Evolutionary conservation across 495 filamentous ascomycete genomes (phyloP), one percentile per base, ranked within the genome.

Genomic region (Neurospora sp.): DNA sequence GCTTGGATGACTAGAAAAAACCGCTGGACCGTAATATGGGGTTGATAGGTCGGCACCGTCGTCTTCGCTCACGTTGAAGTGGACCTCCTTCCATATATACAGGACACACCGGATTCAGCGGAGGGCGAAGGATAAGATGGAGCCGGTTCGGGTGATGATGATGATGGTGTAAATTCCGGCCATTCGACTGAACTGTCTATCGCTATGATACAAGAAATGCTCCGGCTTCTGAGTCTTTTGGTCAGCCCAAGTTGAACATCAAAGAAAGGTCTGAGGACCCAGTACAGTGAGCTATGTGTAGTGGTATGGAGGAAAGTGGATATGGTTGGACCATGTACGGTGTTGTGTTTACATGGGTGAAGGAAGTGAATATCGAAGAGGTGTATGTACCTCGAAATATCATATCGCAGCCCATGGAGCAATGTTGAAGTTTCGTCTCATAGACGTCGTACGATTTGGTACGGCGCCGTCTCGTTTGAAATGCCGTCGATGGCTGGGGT

Each of bases 41-140:
- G 74, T 74, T 66, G 53, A 66, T 37, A 37, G 53, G 31, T 66
- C 31, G 53, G 53, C 22, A 66, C 53, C 53, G 27, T 31, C 73
- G 75, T 73, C 70, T 71, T 70, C 40, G 71, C 27, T 76, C 71
- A 76, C 76, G 75, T 39, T 70, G 68, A 46, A 75, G 75, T 78
- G 71, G 73, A 46, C 73, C 70, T 74, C 69, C 69, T 72, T 74
- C 75, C 76, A 78, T 78, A 69, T 53, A 66, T 66, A 66, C 53
- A 37, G 53, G 53, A 16, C 27, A 66, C 12, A 18, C 53, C 53
- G 53, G 53, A 35, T 66, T 66, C 27, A 66, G 27, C 27, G 27
- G 53, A 66, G 27, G 53, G 27, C 14, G 14, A 66, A 35, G 27
- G 27, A 8, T 35, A 66, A 66, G 53, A 66, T 66, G 22, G 53